These are phyloP conservation scores for Heterobasidion occidentale DNA, from an alignment of 1,284 basidiomycete species.

Conservation along the genomic window DNA sequence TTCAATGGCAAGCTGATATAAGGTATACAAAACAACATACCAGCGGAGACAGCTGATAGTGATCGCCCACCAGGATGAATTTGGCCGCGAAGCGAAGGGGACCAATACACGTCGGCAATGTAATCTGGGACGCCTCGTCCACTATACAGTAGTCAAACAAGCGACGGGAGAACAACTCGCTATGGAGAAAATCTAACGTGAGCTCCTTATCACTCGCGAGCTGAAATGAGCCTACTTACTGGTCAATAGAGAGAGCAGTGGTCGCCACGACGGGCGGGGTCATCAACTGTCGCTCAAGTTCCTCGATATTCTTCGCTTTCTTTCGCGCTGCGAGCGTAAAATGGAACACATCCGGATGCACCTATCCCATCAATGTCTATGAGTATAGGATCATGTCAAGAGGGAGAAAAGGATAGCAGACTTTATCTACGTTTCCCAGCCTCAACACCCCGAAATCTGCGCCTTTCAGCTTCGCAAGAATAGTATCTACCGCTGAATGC, in stretches of 20 bases:
- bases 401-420: conserved; percentile 23
- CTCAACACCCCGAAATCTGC: conserved; percentile 72
- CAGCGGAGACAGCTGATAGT: conserved; percentile 92
- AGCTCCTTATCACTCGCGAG: not conserved
- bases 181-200: conserved; percentile 23
- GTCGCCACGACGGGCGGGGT: conserved; percentile 90
- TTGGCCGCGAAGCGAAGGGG: conserved; percentile 85
- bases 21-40: conserved; percentile 32
- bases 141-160: conserved; percentile 97
- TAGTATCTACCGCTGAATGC: conserved; percentile 96
- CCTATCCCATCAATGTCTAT: conserved; percentile 29
- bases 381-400: not conserved
- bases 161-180: conserved; percentile 78
- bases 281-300: conserved; percentile 77
- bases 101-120: conserved; percentile 90
- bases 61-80: conserved; percentile 95
- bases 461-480: conserved; percentile 73
- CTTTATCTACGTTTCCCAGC: conserved; percentile 89
- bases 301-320: conserved; percentile 57
- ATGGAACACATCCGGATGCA: conserved; percentile 71
- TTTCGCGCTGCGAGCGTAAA: conserved; percentile 58
- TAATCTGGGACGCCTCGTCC: conserved; percentile 98
- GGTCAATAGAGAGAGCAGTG: conserved; percentile 88
- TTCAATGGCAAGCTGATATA: not conserved
- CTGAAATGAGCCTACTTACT: conserved; percentile 41